Evolutionary conservation across 2,329 filamentous ascomycete genomes (phyloP).

Genomic region (Diaporthe citri): DNA sequence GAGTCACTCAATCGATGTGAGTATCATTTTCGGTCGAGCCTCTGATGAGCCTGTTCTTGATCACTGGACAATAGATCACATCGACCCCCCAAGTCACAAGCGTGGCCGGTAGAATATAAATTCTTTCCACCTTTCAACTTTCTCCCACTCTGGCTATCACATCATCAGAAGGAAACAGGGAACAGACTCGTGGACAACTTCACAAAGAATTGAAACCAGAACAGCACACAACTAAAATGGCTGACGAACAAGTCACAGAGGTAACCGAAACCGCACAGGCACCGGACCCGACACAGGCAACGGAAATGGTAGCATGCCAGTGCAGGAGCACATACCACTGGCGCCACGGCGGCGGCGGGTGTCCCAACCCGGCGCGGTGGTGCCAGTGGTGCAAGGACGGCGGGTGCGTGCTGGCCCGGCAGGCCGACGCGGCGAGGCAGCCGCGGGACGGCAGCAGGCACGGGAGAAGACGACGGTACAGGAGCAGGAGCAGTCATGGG

Average conservation of each 20-base stretch:
- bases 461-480: not conserved
- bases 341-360: not conserved
- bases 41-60: not conserved
- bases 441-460: not conserved
- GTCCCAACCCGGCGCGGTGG: slow-evolving; percentile 20
- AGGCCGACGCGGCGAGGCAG: not conserved
- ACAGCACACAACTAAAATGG: not conserved
- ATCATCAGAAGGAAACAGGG: not conserved
- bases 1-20: not conserved
- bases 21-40: not conserved
- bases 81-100: not conserved
- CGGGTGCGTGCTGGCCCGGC: slow-evolving; percentile 14
- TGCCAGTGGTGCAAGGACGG: slow-evolving; percentile 23
- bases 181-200: not conserved
- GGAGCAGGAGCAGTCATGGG: not conserved
- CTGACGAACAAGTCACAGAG: not conserved
- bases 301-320: slow-evolving; percentile 15
- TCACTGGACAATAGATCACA: not conserved
- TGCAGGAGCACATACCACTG: slow-evolving; percentile 16
- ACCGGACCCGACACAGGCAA: not conserved
- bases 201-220: not conserved
- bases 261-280: not conserved
- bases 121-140: not conserved
- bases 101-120: not conserved
- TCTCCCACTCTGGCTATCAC: not conserved